Evolutionary conservation across 495 filamentous ascomycete species (phyloP), one percentile per base, ranked within the genome.

Genomic region (Hyphodiscus hymeniophilus): DNA sequence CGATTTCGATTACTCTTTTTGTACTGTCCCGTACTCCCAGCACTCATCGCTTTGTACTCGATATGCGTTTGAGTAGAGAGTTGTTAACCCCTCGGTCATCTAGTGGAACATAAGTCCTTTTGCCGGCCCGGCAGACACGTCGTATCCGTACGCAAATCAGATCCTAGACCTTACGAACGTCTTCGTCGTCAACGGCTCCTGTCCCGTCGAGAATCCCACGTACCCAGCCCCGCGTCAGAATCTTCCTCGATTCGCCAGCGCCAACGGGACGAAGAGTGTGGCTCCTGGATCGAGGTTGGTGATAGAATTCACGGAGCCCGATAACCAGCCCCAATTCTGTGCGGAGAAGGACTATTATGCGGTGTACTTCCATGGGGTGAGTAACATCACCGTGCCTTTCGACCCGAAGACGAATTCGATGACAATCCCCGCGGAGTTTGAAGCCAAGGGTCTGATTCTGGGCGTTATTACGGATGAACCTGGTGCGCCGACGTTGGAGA

Each of bases 131-230:
- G 28, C 59, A 3, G 73, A 75, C 49, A 76, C 73, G 2, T 35
- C 56, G 1, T 76, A 74, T 53, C 73, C 73, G 0, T 75, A 73
- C 52, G 70, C 72, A 17, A 73, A 70, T 57, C 60, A 75, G 59
- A 67, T 77, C 42, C 65, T 77, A 21, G 69, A 74, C 42, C 59
- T 56, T 17, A 77, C 72, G n/a, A 68, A 66, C 48, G 47, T 28
- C 12, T 72, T 70, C 55, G 59, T 76, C 45, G 52, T 74, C 1
- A 64, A 66, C 0, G 69, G 69, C 0, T 68, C 64, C 59, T 76
- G 71, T 49, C 72, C 73, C 10, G 20, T 48, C 2, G 60, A 63
- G 38, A 76, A 76, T 55, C 73, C 73, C 0, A 45, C 51, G 24
- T 75, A 69, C 45, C 73, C 72, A n/a, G 43, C 55, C 26, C 70